Percentiles rank a stretch among this genome's conserved stretches.
phyloP scores from a whole-genome alignment of 129 eudicot genomes.

The Tagetes patula region DNA sequence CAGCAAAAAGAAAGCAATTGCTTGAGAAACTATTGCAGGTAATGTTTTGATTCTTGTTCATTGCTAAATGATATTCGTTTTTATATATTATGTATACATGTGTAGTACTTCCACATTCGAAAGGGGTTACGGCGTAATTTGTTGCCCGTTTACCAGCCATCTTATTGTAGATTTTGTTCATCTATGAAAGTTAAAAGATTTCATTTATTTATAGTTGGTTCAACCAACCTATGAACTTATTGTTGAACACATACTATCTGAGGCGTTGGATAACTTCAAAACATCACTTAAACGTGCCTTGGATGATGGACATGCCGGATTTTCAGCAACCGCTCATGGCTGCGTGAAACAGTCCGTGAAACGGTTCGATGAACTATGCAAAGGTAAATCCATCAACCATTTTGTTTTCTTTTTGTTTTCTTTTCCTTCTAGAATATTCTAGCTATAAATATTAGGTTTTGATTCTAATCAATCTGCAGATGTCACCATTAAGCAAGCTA shows the following conservation, averaged over 20 bases:
- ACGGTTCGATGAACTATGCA: slow-evolving; percentile 65
- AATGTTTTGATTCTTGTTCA: slow-evolving; percentile 24
- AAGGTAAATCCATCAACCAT: slow-evolving; percentile 47
- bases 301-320: slow-evolving; percentile 66
- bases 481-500: too few relatives aligned
- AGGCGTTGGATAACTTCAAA: slow-evolving; percentile 66
- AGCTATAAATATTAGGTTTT: too few relatives aligned
- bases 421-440: too few relatives aligned
- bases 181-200: background rate
- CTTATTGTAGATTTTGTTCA: too few relatives aligned
- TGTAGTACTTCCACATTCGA: background rate
- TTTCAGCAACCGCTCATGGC: slow-evolving; percentile 68
- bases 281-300: slow-evolving; percentile 68
- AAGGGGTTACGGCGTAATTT: too few relatives aligned
- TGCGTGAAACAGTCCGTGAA: slow-evolving; percentile 45
- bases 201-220: slow-evolving; percentile 49
- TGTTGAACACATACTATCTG: slow-evolving; percentile 83
- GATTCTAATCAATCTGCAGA: too few relatives aligned
- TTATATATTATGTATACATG: background rate
- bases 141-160: too few relatives aligned
- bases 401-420: too few relatives aligned
- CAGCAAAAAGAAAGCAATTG: slow-evolving; percentile 78
- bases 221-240: slow-evolving; percentile 74
- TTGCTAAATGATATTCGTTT: background rate
- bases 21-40: slow-evolving; percentile 91